Conservation (phyloP, 2,329 filamentous ascomycete genomes). For the Colletotrichum chlorophyti region DNA sequence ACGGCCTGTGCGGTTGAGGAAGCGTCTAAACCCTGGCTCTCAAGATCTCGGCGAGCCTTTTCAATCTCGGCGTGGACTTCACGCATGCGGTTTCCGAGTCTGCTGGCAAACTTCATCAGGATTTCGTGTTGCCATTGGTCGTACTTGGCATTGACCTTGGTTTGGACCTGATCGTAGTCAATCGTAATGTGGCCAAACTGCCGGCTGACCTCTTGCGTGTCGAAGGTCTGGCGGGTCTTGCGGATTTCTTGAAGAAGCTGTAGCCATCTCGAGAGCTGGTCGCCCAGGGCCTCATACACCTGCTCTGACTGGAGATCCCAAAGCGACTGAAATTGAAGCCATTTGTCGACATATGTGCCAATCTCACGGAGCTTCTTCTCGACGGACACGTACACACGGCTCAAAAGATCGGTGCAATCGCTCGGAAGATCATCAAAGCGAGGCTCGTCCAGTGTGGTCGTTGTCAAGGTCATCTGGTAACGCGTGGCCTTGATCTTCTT, state of each 20-base stretch:
- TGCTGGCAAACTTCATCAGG: slow-evolving; percentile 87
- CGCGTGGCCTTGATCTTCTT: slow-evolving; percentile 93
- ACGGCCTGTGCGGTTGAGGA: slow-evolving; percentile 97
- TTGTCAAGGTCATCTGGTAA: slow-evolving; percentile 87
- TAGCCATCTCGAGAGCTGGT: slow-evolving; percentile 91
- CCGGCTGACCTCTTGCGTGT: slow-evolving; percentile 92
- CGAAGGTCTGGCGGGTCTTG: slow-evolving; percentile 94
- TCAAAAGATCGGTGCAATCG: slow-evolving; percentile 80
- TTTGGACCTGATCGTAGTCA: slow-evolving; percentile 98
- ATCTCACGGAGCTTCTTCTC: slow-evolving; percentile 85
- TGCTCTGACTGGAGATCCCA: slow-evolving; percentile 98
- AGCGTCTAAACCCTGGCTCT: slow-evolving; percentile 89
- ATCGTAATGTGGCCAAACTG: slow-evolving; percentile 94
- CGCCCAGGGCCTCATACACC: slow-evolving; percentile 89
- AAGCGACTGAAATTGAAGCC: slow-evolving; percentile 97
- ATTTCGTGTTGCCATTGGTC: slow-evolving; percentile 99
- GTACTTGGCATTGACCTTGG: slow-evolving; percentile 98
- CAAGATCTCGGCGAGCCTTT: slow-evolving; percentile 86
- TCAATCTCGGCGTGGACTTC: slow-evolving; percentile 93
- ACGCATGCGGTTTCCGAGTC: slow-evolving; percentile 87
- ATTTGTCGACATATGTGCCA: slow-evolving; percentile 90
- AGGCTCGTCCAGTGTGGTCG: slow-evolving; percentile 66
- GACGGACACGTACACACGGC: slow-evolving; percentile 81
- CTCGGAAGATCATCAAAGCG: slow-evolving; percentile 86
- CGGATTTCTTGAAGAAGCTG: slow-evolving; percentile 96